Evolutionary conservation across 306 rosid genomes (phyloP).

Genomic region (Luffa acutangula): DNA sequence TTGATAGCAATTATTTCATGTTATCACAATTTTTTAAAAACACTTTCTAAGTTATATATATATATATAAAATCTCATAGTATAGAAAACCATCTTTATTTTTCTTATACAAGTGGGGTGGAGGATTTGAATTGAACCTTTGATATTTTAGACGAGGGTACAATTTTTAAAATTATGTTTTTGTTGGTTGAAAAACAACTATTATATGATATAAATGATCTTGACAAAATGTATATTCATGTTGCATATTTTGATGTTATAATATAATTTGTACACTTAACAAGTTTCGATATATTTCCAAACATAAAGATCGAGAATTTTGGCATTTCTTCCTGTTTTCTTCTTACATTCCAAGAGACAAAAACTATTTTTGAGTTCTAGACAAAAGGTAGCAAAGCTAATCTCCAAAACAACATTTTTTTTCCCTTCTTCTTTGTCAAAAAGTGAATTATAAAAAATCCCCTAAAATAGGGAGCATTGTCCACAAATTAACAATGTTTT

Average conservation of each 20-base stretch:
- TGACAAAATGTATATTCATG: too few species aligned
- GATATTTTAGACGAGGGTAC: too few species aligned
- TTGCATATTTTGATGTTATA: not conserved
- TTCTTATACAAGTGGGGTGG: too few species aligned
- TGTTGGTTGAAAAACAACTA: too few species aligned
- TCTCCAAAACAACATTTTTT: not conserved
- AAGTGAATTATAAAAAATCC: not conserved
- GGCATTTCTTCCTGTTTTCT: not conserved
- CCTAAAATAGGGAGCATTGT: not conserved
- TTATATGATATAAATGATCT: too few species aligned
- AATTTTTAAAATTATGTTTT: too few species aligned
- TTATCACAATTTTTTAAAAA: too few species aligned
- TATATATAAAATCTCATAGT: too few species aligned
- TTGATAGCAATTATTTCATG: too few species aligned
- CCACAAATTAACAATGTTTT: not conserved
- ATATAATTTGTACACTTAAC: not conserved
- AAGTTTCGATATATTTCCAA: not conserved
- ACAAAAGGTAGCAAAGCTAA: not conserved
- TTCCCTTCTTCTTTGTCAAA: not conserved
- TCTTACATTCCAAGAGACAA: not conserved
- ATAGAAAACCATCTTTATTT: too few species aligned
- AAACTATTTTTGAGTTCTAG: not conserved
- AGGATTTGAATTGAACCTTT: too few species aligned
- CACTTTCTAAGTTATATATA: too few species aligned
- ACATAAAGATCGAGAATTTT: not conserved